Evolutionary conservation across 2,329 filamentous ascomycete genomes (phyloP).

Genomic region (Trichothecium sympodiale): DNA sequence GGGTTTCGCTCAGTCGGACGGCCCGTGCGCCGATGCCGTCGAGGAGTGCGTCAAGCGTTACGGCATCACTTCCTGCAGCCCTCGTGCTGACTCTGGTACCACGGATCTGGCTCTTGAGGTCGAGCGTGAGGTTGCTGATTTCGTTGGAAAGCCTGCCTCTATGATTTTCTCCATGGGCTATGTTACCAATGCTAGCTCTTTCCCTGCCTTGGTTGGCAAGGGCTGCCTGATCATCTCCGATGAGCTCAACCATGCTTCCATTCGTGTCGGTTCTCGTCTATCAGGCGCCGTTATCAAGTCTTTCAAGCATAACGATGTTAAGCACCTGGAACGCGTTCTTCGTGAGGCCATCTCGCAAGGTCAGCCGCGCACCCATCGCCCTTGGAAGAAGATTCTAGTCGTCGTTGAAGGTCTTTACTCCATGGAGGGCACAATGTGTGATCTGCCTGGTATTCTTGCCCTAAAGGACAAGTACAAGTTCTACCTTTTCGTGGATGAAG

Average conservation of each 20-base stretch:
- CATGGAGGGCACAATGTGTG: slow-evolving; percentile 98
- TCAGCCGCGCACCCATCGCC: slow-evolving; percentile 93
- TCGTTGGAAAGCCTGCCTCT: slow-evolving; percentile 86
- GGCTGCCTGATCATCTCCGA: slow-evolving; percentile 92
- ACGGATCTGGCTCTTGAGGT: slow-evolving; percentile 82
- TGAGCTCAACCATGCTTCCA: slow-evolving; percentile 95
- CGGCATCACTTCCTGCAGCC: slow-evolving; percentile 71
- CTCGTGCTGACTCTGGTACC: slow-evolving; percentile 74
- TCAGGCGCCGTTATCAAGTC: slow-evolving; percentile 91
- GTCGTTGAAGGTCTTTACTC: slow-evolving; percentile 96
- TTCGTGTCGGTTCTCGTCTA: slow-evolving; percentile 85
- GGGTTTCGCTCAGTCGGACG: slow-evolving; percentile 94
- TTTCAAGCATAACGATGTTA: slow-evolving; percentile 97
- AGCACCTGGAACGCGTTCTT: slow-evolving; percentile 71
- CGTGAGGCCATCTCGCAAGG: slow-evolving; percentile 92
- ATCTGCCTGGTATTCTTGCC: slow-evolving; percentile 77
- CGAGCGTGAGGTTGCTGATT: slow-evolving; percentile 77
- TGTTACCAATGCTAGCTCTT: slow-evolving; percentile 86
- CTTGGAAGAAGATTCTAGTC: slow-evolving; percentile 98
- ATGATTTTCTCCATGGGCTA: slow-evolving; percentile 99
- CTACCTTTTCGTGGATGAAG: slow-evolving; percentile 89
- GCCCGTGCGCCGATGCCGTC: slow-evolving; percentile 86
- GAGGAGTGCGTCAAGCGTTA: slow-evolving; percentile 80
- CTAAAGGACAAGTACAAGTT: slow-evolving; percentile 97
- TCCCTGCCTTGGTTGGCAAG: slow-evolving; percentile 85